Conservation (phyloP, 139 green algal species). For the Chlorella sp. region DNA sequence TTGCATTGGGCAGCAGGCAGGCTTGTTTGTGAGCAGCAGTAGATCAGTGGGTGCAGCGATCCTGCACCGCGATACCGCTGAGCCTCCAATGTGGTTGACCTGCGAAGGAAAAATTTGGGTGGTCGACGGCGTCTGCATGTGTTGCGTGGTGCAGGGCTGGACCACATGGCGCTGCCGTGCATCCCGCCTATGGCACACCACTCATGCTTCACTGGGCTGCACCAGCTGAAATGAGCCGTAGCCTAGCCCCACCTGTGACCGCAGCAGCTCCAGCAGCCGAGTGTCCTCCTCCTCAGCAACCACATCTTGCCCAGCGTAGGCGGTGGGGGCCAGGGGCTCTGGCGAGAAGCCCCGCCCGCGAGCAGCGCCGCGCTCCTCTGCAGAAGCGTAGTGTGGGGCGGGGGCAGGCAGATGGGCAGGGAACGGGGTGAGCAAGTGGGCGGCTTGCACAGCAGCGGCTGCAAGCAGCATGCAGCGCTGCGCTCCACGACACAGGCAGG, state of each 20-base stretch:
- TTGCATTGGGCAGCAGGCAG: not conserved
- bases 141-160: not conserved
- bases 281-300: slow-evolving; percentile 80
- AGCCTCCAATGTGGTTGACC: no score
- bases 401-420: no score
- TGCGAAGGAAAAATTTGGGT: no score
- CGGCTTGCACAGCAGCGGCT: no score
- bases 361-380: not conserved
- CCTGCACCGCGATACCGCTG: no score
- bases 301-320: slow-evolving; percentile 64
- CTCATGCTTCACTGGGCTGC: not conserved
- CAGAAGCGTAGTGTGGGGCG: no score
- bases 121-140: not conserved
- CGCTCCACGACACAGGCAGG: no score
- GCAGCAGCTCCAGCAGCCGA: slow-evolving; percentile 63
- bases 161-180: not conserved
- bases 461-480: no score
- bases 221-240: not conserved
- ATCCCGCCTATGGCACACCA: not conserved
- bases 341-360: slow-evolving; percentile 62
- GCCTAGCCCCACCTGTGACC: slow-evolving; percentile 56
- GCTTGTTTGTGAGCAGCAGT: slow-evolving; percentile 41
- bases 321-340: slow-evolving; percentile 53
- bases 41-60: no score
- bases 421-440: no score